These are phyloP conservation scores for Acanthamoeba royreba DNA, from an alignment of 208 protist species.

Conservation along the genomic window DNA sequence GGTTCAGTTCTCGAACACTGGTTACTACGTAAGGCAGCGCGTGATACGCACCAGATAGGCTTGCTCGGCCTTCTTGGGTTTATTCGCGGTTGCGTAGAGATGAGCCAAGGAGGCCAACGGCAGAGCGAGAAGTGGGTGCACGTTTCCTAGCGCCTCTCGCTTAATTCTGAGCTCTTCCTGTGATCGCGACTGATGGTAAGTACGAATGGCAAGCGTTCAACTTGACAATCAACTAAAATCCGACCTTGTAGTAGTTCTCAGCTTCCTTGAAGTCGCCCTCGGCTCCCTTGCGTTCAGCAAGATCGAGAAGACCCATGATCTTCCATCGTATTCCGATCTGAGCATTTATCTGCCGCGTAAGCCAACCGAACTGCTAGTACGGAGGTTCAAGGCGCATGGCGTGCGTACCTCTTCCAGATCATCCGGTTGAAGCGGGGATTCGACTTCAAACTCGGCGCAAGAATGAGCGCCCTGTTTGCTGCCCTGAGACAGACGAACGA, in stretches of 20 bases:
- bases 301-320: neutral
- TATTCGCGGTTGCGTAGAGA: neutral
- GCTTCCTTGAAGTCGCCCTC: conserved; percentile 43
- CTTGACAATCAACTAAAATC: neutral
- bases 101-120: neutral
- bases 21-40: no score
- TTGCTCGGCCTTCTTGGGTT: neutral
- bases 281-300: neutral
- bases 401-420: neutral
- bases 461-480: neutral
- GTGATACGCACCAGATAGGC: neutral
- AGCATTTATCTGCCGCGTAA: no score
- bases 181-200: no score
- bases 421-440: neutral
- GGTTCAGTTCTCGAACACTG: no score
- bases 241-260: conserved; percentile 3
- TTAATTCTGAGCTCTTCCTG: neutral
- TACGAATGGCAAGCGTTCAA: neutral
- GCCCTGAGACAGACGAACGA: neutral
- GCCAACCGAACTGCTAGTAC: no score
- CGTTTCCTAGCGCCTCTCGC: neutral
- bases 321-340: conserved; percentile 17
- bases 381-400: neutral
- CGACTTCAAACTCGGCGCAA: neutral
- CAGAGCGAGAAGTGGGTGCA: neutral